phyloP scores from a whole-genome alignment of 805 yeast genomes.

The Starmera pachycereana region DNA sequence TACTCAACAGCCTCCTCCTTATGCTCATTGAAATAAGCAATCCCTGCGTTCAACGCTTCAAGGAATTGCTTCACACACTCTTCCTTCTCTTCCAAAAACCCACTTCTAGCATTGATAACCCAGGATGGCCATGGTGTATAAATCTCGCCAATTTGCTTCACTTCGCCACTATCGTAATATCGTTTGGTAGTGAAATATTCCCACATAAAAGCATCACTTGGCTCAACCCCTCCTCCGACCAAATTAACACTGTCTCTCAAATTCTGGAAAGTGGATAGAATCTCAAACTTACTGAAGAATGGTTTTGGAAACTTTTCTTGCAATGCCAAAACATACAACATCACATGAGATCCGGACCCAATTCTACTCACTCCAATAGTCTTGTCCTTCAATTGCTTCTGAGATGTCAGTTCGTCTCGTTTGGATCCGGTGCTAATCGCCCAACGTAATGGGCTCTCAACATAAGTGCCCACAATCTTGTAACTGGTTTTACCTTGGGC shows the following conservation, averaged over 20 bases:
- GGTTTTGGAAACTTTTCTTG: constrained; percentile 44
- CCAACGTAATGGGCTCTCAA: constrained; percentile 83
- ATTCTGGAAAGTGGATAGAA: constrained; percentile 59
- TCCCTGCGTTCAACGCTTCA: constrained; percentile 52
- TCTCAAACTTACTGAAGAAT: constrained; percentile 41
- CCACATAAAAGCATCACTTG: constrained; percentile 90
- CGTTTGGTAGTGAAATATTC: constrained; percentile 83
- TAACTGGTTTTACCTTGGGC: constrained; percentile 43
- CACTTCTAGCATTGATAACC: constrained; percentile 54
- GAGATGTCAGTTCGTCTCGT: constrained; percentile 42
- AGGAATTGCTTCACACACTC: constrained; percentile 31
- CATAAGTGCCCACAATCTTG: constrained; percentile 72
- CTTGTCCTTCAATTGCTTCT: constrained; percentile 46
- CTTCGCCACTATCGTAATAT: constrained; percentile 71
- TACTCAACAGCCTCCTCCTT: constrained; percentile 55
- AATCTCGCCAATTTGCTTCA: constrained; percentile 76
- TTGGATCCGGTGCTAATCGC: constrained; percentile 69
- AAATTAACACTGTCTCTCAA: constrained; percentile 72
- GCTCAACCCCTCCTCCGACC: constrained; percentile 26
- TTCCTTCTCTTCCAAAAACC: constrained; percentile 23
- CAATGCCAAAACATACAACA: constrained; percentile 76
- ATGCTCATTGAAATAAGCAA: constrained; percentile 50
- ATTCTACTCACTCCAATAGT: constrained; percentile 75
- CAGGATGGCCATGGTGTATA: constrained; percentile 97
- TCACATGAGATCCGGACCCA: constrained; percentile 87